A percentile compares a stretch with the other conserved stretches of the same genome.
Conservation (phyloP, 2,329 filamentous ascomycete species). For the Fusarium beomiforme region DNA sequence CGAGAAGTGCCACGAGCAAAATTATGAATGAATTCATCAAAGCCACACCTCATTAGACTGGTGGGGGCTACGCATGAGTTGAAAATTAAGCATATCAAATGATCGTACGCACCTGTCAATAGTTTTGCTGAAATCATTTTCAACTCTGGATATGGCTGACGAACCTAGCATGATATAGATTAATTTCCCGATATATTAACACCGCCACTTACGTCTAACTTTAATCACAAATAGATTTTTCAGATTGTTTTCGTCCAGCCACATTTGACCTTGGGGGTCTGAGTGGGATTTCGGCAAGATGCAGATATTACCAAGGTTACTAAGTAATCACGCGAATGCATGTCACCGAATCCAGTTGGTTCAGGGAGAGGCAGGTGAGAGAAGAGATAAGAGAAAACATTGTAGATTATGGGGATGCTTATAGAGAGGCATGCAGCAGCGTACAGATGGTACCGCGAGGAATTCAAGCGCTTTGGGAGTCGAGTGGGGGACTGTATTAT, state of each 20-base stretch:
- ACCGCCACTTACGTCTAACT: background rate
- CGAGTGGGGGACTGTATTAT: background rate
- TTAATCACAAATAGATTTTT: background rate
- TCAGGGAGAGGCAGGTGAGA: slow-evolving; percentile 1
- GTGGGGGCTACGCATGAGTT: background rate
- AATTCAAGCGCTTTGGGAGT: background rate
- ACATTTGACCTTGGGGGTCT: background rate
- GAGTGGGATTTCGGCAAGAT: slow-evolving; percentile 21
- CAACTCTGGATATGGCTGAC: background rate
- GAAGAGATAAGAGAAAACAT: slow-evolving; percentile 25
- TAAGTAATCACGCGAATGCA: slow-evolving; percentile 22
- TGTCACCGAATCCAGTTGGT: slow-evolving; percentile 14
- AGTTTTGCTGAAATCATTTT: background rate
- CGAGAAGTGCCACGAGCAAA: background rate
- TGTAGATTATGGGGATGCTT: background rate
- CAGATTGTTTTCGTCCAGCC: background rate
- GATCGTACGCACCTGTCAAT: background rate
- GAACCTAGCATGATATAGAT: background rate
- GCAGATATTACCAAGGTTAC: slow-evolving; percentile 23
- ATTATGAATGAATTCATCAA: background rate
- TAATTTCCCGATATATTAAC: background rate
- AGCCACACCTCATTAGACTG: background rate
- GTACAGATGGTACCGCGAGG: background rate
- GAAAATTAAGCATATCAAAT: background rate
- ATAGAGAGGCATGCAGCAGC: background rate